phyloP scores from a whole-genome alignment of 768 basidiomycete species.

The Pleurotus tuber-regium region DNA sequence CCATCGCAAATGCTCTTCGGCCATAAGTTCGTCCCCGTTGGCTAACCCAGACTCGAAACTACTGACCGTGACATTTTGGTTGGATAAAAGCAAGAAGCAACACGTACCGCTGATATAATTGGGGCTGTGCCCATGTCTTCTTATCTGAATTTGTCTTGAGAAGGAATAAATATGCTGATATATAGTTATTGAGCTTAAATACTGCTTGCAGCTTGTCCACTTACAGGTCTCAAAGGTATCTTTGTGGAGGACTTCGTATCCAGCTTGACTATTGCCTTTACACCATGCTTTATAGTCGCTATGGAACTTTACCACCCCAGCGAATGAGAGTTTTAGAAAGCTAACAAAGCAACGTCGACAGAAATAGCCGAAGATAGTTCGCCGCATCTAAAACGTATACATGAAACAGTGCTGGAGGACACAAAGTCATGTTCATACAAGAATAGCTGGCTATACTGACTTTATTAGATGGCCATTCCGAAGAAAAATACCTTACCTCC shows the following conservation, averaged over 20 bases:
- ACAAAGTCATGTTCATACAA: conserved; percentile 21
- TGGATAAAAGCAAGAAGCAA: too few species aligned
- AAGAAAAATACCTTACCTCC: conserved; percentile 35
- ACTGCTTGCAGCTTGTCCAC: conserved; percentile 11
- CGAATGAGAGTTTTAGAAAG: conserved; percentile 75
- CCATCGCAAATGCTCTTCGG: conserved; percentile 66
- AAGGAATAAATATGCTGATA: conserved; percentile 45
- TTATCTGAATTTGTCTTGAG: conserved; percentile 66
- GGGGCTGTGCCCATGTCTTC: conserved; percentile 61
- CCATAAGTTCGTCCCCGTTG: conserved; percentile 66
- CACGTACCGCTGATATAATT: conserved; percentile 61
- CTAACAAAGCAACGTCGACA: conserved; percentile 73
- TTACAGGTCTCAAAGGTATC: conserved; percentile 50
- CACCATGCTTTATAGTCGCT: conserved; percentile 68
- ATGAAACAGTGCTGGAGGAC: background rate
- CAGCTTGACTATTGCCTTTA: conserved; percentile 41
- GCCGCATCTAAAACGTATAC: conserved; percentile 47
- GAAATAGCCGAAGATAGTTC: conserved; percentile 81
- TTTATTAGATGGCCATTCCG: background rate
- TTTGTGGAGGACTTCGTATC: conserved; percentile 48
- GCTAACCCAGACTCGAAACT: conserved; percentile 70
- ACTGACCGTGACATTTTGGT: too few species aligned
- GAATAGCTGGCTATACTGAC: conserved; percentile 22
- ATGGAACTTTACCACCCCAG: conserved; percentile 64
- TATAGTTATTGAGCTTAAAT: background rate